phyloP scores from a whole-genome alignment of 768 basidiomycete genomes.

The Leccinum fibrillosum region DNA sequence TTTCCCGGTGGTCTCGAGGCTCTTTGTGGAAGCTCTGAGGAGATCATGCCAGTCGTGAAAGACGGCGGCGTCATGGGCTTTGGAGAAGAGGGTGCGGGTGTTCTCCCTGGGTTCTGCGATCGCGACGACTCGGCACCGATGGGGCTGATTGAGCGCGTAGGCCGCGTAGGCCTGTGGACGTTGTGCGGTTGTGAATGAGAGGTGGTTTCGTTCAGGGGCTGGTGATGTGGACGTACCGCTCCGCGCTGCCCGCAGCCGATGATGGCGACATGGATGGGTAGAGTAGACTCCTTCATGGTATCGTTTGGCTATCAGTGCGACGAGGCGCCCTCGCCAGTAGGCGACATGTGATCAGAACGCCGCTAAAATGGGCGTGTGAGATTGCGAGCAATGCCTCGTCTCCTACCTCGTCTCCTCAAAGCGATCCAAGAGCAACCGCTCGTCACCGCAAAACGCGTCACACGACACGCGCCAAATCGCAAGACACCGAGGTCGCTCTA shows the following conservation, averaged over 20 bases:
- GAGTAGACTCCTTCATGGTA: constrained; percentile 10
- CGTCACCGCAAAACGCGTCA: constrained; percentile 10
- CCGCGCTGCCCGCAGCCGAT: constrained; percentile 86
- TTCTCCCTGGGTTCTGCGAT: constrained; percentile 80
- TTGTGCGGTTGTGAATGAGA: background rate
- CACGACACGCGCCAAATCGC: constrained; percentile 7
- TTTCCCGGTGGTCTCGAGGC: constrained; percentile 58
- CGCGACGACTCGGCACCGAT: constrained; percentile 72
- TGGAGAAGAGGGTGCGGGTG: constrained; percentile 57
- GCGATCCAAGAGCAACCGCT: constrained; percentile 32
- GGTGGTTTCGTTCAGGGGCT: background rate
- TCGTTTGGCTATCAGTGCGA: constrained; percentile 15
- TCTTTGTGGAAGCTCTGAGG: constrained; percentile 61
- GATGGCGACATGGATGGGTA: constrained; percentile 68
- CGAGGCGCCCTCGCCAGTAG: constrained; percentile 8
- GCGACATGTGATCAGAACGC: constrained; percentile 15
- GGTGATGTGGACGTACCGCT: constrained; percentile 41
- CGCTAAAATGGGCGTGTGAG: no score
- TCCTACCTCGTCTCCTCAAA: constrained; percentile 62
- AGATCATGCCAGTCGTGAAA: constrained; percentile 75
- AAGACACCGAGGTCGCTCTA: constrained; percentile 31
- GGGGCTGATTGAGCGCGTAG: constrained; percentile 60
- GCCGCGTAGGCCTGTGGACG: constrained; percentile 53
- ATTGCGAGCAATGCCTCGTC: constrained; percentile 54
- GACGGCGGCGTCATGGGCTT: constrained; percentile 55